These are phyloP conservation scores for Peronospora tabacina DNA, from an alignment of 352 stramenopile genomes.

Conservation along the genomic window DNA sequence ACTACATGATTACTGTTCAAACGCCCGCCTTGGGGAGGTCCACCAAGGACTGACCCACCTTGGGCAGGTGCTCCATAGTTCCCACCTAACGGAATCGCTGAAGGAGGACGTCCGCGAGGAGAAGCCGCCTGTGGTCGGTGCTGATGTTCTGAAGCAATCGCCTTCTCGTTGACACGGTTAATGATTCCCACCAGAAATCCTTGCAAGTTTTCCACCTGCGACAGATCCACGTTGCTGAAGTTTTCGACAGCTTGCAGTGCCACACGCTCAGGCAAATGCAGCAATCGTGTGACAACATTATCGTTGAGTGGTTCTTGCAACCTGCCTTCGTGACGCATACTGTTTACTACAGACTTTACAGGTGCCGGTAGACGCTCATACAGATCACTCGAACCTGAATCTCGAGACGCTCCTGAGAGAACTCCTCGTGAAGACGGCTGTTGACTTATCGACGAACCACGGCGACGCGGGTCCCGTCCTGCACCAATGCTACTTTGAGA, in stretches of 20 bases:
- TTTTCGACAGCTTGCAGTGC: constrained; percentile 65
- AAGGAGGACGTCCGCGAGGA: constrained; percentile 16
- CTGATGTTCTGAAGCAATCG: constrained; percentile 33
- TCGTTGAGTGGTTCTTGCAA: constrained; percentile 65
- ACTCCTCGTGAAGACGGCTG: constrained; percentile 9
- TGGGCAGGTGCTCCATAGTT: constrained; percentile 13
- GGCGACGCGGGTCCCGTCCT: constrained; percentile 35
- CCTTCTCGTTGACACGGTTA: constrained; percentile 70
- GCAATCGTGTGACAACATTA: constrained; percentile 59
- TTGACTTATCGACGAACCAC: constrained; percentile 15
- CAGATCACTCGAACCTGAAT: constrained; percentile 31
- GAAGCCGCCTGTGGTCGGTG: constrained; percentile 24
- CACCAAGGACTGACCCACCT: constrained; percentile 26
- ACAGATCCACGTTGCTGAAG: constrained; percentile 66
- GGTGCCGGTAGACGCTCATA: constrained; percentile 45
- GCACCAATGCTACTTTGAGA: constrained; percentile 17
- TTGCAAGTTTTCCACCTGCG: constrained; percentile 69
- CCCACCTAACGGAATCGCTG: constrained; percentile 8
- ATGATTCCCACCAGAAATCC: constrained; percentile 82
- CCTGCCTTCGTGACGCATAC: constrained; percentile 42
- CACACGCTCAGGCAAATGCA: constrained; percentile 57
- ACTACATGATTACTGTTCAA: constrained; percentile 16
- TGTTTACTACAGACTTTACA: constrained; percentile 48
- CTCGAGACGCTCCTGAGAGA: constrained; percentile 3
- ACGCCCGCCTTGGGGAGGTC: constrained; percentile 24